Evolutionary conservation across 495 filamentous ascomycete species (phyloP), one percentile per base, ranked within the genome.

Genomic region (Penicillium canescens): DNA sequence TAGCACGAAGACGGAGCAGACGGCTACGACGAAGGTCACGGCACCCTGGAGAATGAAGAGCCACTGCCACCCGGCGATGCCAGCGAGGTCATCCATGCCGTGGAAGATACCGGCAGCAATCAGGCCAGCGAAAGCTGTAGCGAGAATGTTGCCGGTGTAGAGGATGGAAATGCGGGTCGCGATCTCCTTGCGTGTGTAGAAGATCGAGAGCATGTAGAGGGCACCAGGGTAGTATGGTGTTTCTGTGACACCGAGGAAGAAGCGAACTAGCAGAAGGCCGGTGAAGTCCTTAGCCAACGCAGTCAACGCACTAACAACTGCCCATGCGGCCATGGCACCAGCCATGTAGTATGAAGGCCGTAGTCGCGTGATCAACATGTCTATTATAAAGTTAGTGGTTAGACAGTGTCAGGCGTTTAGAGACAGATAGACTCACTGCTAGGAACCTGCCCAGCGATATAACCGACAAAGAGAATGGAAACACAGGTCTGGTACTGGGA

Each of bases 21-120:
- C 42, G 0, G 86, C 83, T 11, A 92, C 69, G 18, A 87, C 48
- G 53, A 79, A 79, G 9, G 89, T 92, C 10, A 90, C 67, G 3
- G 71, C 46, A 16, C 91, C 91, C 68, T 92, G 88, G 14, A 80
- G 62, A 54, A 77, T 61, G 45, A 77, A 81, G 45, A 82, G 78
- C 91, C 91, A 95, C 44, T 88, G 77, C 91, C 91, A 96, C 33
- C 88, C 90, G 1, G 63, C 60, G 54, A 88, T 88, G 41, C 81
- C 83, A 21, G 76, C 65, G 2, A 57, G 44, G 14, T 55, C 55
- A 13, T 57, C 59, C 54, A 68, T 57, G 4, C 58, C 52, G 23
- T 56, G 36, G 33, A 62, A 60, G 42, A 68, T 55, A 18, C 61
- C 62, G 20, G 59, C 75, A n/a, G 74, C 68, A 50, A 82, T 76